These are phyloP conservation scores for Haberlea rhodopensis DNA, from an alignment of 257 asterid genomes.

Conservation along the genomic window DNA sequence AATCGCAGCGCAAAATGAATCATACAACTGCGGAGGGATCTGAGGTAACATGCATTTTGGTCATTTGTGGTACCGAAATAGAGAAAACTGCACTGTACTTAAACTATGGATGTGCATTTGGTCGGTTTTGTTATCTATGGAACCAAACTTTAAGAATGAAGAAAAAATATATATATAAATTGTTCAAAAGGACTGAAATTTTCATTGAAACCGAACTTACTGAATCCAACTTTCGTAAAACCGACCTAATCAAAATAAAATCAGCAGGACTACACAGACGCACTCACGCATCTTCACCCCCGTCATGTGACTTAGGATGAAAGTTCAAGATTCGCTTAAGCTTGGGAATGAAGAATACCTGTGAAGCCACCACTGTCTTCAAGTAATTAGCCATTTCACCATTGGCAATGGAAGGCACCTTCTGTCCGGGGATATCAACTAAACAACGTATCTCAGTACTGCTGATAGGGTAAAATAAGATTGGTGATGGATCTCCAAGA, in stretches of 20 bases:
- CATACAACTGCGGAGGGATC: constrained; percentile 50
- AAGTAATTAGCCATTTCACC: constrained; percentile 62
- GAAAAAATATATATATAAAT: too few relatives aligned
- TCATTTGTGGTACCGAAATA: neutral
- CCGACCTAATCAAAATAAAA: too few relatives aligned
- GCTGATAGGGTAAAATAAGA: constrained; percentile 57
- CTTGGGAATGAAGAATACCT: constrained; percentile 31
- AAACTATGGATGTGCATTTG: too few relatives aligned
- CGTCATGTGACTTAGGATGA: too few relatives aligned
- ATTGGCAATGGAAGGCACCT: constrained; percentile 58
- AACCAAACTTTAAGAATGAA: neutral
- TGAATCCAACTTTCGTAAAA: neutral
- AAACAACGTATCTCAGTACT: constrained; percentile 63
- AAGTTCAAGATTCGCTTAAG: neutral
- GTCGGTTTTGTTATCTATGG: too few relatives aligned
- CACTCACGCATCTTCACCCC: too few relatives aligned
- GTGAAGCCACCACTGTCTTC: constrained; percentile 58
- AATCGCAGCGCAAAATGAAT: constrained; percentile 45
- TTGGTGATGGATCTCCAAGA: constrained; percentile 59
- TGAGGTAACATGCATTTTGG: constrained; percentile 17
- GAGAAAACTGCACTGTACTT: neutral
- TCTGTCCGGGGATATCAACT: constrained; percentile 60
- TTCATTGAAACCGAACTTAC: neutral
- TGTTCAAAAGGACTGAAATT: too few relatives aligned
- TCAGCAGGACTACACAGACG: too few relatives aligned